phyloP scores from a whole-genome alignment of 1,284 basidiomycete species.

The Melampsora larici-populina region DNA sequence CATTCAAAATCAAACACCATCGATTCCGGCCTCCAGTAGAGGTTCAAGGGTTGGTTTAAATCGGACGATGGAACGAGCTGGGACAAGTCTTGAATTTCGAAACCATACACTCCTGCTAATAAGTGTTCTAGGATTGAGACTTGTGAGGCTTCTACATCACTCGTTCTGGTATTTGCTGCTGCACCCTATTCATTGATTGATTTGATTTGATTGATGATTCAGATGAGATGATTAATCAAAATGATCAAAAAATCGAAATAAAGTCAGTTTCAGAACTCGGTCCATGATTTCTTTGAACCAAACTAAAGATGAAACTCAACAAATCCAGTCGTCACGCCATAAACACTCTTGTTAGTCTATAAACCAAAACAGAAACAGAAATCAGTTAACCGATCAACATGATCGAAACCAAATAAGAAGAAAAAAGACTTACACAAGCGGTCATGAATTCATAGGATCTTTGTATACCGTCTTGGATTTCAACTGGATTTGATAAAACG shows the following conservation, averaged over 20 bases:
- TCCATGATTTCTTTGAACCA: not conserved
- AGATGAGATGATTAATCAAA: no score
- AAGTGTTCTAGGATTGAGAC: slow-evolving; percentile 75
- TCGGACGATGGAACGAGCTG: slow-evolving; percentile 12
- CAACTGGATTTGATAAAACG: not conserved
- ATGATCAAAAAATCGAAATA: slow-evolving; percentile 42
- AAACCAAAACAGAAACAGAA: not conserved
- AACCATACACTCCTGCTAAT: slow-evolving; percentile 66
- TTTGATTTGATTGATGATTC: no score
- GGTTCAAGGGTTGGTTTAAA: slow-evolving; percentile 54
- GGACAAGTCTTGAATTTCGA: slow-evolving; percentile 52
- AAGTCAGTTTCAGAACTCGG: slow-evolving; percentile 40
- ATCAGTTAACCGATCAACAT: not conserved
- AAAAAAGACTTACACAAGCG: not conserved
- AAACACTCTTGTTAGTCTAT: slow-evolving; percentile 47
- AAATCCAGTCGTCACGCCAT: slow-evolving; percentile 42
- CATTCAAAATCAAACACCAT: no score
- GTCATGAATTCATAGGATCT: not conserved
- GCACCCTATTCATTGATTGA: no score
- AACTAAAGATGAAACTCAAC: not conserved
- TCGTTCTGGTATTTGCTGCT: slow-evolving; percentile 67
- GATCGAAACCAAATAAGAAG: not conserved
- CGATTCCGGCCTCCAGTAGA: slow-evolving; percentile 72
- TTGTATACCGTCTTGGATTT: not conserved
- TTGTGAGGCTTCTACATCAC: slow-evolving; percentile 66